Evolutionary conservation across 192 early-diverging fungal genomes (phyloP).

Genomic region (Pilaira anomala): DNA sequence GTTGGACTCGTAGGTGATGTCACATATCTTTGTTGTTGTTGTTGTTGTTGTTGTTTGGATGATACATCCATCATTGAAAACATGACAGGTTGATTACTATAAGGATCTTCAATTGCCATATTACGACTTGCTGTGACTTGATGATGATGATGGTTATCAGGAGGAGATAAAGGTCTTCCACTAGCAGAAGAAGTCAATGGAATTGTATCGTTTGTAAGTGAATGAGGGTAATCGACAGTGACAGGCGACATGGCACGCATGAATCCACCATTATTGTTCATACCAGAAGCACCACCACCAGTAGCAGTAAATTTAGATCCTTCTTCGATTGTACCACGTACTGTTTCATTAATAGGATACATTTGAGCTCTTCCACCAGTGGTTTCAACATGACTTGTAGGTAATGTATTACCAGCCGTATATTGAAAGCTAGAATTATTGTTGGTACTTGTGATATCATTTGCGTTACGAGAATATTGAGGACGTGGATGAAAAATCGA

Average conservation of each 20-base stretch:
- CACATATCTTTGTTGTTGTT: slow-evolving; percentile 4
- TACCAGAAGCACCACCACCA: background rate
- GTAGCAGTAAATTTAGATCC: background rate
- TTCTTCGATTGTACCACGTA: background rate
- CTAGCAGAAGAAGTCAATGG: slow-evolving; percentile 11
- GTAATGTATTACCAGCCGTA: background rate
- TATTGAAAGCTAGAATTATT: slow-evolving; percentile 11
- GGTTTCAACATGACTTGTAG: background rate
- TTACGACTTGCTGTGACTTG: background rate
- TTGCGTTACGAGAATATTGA: background rate
- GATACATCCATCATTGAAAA: slow-evolving; percentile 14
- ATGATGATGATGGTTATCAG: background rate
- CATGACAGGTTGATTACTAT: slow-evolving; percentile 12
- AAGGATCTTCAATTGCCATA: slow-evolving; percentile 13
- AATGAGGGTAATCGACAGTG: slow-evolving; percentile 13
- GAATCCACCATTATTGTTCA: slow-evolving; percentile 7
- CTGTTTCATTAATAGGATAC: background rate
- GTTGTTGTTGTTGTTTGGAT: background rate
- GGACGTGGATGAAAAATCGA: slow-evolving; percentile 18
- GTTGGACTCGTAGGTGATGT: slow-evolving; percentile 1
- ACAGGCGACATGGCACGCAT: slow-evolving; percentile 21
- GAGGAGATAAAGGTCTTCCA: slow-evolving; percentile 15
- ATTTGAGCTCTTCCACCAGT: background rate
- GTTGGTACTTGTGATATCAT: background rate
- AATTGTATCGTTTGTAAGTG: slow-evolving; percentile 14